These are phyloP conservation scores for Apophysomyces variabilis DNA, from an alignment of 371 early-diverging fungal species.

Conservation along the genomic window DNA sequence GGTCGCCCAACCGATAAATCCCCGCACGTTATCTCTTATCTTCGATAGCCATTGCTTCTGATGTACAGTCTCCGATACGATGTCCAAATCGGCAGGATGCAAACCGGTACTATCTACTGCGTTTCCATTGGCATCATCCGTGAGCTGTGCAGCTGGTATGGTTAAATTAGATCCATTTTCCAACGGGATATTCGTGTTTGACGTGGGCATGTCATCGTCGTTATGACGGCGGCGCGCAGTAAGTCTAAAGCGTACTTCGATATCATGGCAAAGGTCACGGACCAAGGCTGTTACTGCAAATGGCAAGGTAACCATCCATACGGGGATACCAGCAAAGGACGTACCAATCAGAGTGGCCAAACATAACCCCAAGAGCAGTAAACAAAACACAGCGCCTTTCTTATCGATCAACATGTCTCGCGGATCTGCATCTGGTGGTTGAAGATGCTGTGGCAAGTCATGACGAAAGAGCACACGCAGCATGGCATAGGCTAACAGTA, in stretches of 20 bases:
- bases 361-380: conserved; percentile 52
- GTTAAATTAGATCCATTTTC: no score
- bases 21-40: neutral
- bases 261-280: conserved; percentile 39
- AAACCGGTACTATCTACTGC: no score
- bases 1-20: neutral
- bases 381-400: conserved; percentile 62
- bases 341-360: conserved; percentile 64
- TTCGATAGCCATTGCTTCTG: neutral
- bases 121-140: no score
- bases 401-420: conserved; percentile 58
- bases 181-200: no score
- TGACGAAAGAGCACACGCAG: conserved; percentile 56
- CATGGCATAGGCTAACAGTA: conserved; percentile 56
- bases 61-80: no score
- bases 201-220: no score
- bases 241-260: no score
- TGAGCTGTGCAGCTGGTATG: no score
- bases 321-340: conserved; percentile 66
- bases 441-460: conserved; percentile 53
- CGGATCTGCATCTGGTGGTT: conserved; percentile 57
- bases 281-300: conserved; percentile 60
- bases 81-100: no score
- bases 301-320: conserved; percentile 74
- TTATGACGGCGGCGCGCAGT: no score